Conservation (phyloP, 2,329 filamentous ascomycete species). For the Ambrosiella beaveri region DNA sequence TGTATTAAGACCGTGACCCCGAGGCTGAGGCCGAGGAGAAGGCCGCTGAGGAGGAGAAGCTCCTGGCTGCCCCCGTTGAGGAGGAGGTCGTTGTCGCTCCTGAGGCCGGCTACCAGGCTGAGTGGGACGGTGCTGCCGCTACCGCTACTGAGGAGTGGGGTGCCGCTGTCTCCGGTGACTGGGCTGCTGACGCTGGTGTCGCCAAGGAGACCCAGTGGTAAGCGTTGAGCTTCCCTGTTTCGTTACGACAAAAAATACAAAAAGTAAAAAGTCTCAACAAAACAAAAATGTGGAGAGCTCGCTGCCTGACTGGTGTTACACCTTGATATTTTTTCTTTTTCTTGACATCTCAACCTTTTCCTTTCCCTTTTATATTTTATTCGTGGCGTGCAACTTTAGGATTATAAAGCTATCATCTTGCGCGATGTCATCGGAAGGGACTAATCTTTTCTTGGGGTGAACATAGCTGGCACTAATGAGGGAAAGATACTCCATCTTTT, state of each 20-base stretch:
- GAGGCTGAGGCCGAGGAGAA: constrained; percentile 99
- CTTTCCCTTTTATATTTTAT: constrained; percentile 6
- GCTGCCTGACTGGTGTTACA: constrained; percentile 6
- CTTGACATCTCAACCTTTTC: constrained; percentile 7
- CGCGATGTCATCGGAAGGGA: background rate
- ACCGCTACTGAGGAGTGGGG: constrained; percentile 47
- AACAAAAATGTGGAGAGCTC: constrained; percentile 14
- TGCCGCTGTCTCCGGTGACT: constrained; percentile 51
- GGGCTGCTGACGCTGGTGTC: constrained; percentile 39
- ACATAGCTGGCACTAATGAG: constrained; percentile 78
- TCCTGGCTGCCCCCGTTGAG: constrained; percentile 59
- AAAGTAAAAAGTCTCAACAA: constrained; percentile 14
- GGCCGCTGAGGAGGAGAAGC: constrained; percentile 71
- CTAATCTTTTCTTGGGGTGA: constrained; percentile 19
- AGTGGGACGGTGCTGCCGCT: constrained; percentile 73
- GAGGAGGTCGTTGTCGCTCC: constrained; percentile 54
- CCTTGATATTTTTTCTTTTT: constrained; percentile 8
- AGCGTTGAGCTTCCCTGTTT: constrained; percentile 15
- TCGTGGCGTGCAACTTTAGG: constrained; percentile 6
- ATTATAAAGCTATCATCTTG: background rate
- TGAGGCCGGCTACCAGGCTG: constrained; percentile 60
- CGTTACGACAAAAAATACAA: constrained; percentile 13
- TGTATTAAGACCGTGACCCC: constrained; percentile 66
- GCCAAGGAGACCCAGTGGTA: constrained; percentile 41
- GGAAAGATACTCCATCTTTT: constrained; percentile 79